These are phyloP conservation scores for Pseudogymnoascus sp. DNA, from an alignment of 2,329 filamentous ascomycete genomes.

Conservation along the genomic window DNA sequence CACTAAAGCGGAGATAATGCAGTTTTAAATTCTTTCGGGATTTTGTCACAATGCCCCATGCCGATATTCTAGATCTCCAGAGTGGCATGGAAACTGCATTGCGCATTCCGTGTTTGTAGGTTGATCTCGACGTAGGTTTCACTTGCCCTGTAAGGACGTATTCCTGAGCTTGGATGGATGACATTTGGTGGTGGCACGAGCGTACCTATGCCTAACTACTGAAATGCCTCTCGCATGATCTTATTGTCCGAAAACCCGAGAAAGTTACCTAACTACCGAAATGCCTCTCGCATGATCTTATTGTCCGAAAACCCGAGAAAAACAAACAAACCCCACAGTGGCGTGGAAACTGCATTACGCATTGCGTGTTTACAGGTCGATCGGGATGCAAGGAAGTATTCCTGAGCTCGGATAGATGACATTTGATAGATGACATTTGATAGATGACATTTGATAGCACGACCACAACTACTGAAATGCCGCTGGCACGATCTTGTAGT, in stretches of 20 bases:
- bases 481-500: background rate
- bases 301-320: background rate
- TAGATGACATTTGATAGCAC: background rate
- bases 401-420: background rate
- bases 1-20: background rate
- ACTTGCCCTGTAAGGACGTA: background rate
- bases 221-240: background rate
- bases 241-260: no score
- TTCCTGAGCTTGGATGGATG: background rate
- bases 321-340: no score
- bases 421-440: background rate
- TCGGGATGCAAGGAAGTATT: background rate
- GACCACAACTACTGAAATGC: background rate
- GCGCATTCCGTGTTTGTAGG: background rate
- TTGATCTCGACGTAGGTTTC: no score
- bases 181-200: background rate
- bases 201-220: background rate
- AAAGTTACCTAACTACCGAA: background rate
- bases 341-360: background rate
- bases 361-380: background rate
- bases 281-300: background rate
- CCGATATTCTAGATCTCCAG: background rate
- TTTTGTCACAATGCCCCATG: background rate
- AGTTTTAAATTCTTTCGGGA: background rate
- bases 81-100: background rate